These are phyloP conservation scores for Chamaecyparis obtusa DNA, from an alignment of 75 land plant genomes.

Conservation along the genomic window DNA sequence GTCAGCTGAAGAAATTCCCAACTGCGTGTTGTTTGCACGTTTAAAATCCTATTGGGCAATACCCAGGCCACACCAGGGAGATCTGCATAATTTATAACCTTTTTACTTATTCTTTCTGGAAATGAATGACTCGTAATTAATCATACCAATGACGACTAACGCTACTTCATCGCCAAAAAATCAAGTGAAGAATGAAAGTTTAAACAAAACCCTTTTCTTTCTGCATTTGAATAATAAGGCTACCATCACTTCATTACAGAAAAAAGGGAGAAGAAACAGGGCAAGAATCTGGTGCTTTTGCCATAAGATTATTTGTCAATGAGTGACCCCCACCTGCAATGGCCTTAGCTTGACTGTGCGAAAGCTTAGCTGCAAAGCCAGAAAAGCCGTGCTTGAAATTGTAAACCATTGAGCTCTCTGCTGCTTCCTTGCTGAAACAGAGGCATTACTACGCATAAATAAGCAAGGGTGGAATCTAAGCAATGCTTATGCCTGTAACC, in stretches of 20 bases:
- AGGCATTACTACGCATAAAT: neutral
- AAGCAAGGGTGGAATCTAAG: neutral
- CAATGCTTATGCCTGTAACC: neutral
- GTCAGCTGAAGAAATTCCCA: slow-evolving; percentile 65
- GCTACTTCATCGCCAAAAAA: neutral
- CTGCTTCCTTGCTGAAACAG: slow-evolving; percentile 40
- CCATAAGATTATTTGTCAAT: neutral
- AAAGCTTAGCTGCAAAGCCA: slow-evolving; percentile 63
- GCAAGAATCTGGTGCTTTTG: neutral
- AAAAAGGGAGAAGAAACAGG: neutral
- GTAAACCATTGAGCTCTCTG: slow-evolving; percentile 41
- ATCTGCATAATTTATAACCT: slow-evolving; percentile 24
- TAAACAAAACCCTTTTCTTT: neutral
- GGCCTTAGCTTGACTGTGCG: slow-evolving; percentile 31
- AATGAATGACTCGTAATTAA: neutral
- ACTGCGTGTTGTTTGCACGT: slow-evolving; percentile 64
- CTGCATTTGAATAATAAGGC: neutral
- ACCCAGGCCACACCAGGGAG: slow-evolving; percentile 49
- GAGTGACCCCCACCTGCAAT: slow-evolving; percentile 31
- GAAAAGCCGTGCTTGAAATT: slow-evolving; percentile 67
- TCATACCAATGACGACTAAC: neutral
- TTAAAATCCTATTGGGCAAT: slow-evolving; percentile 36
- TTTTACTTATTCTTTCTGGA: neutral
- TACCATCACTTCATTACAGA: neutral
- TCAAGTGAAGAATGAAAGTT: neutral